Evolutionary conservation across 2,329 filamentous ascomycete species (phyloP).

Genomic region (Botryotinia convoluta): DNA sequence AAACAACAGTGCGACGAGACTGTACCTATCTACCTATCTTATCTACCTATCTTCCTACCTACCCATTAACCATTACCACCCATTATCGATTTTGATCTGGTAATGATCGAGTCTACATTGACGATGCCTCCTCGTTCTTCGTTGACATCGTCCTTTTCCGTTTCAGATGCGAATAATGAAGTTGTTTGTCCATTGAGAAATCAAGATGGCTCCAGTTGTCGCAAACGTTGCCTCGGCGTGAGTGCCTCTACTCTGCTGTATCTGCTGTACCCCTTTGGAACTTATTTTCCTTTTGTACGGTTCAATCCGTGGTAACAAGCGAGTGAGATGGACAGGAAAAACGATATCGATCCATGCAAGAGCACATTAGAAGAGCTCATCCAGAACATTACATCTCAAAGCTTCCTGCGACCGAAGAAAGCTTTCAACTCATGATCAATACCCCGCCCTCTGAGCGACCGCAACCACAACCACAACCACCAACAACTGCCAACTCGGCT

Average conservation of each 20-base stretch:
- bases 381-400: conserved; percentile 97
- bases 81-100: conserved; percentile 25
- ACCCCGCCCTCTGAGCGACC: conserved; percentile 56
- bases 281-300: conserved; percentile 34
- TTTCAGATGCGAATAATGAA: conserved; percentile 89
- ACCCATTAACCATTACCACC: background rate
- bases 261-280: conserved; percentile 33
- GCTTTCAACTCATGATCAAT: conserved; percentile 55
- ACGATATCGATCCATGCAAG: conserved; percentile 97
- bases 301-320: conserved; percentile 38
- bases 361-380: conserved; percentile 96
- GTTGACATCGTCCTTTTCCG: conserved; percentile 85
- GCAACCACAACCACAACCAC: conserved; percentile 23
- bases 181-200: conserved; percentile 95
- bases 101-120: conserved; percentile 56
- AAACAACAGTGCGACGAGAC: conserved; percentile 9
- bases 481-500: conserved; percentile 23
- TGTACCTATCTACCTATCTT: background rate
- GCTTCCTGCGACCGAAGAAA: conserved; percentile 95
- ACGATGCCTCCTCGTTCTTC: conserved; percentile 84
- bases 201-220: conserved; percentile 93
- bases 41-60: background rate
- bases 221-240: conserved; percentile 97
- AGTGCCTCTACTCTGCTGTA: conserved; percentile 51
- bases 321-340: conserved; percentile 65